phyloP scores from a whole-genome alignment of 345 rosid species.

The Rhizophora apiculata region DNA sequence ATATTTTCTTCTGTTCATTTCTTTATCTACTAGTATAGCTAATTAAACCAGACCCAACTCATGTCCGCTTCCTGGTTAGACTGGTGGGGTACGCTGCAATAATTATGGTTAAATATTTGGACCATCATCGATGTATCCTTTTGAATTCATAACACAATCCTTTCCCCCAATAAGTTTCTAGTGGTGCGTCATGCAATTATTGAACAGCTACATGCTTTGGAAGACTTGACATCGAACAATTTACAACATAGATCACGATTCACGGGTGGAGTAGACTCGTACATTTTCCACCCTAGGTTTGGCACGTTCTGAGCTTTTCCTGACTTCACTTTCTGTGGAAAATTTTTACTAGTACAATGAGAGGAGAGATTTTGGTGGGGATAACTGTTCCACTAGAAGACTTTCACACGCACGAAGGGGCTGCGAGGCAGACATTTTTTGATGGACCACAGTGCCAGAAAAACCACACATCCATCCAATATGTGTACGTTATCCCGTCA shows the following conservation, averaged over 20 bases:
- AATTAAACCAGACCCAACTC: too few relatives aligned
- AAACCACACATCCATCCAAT: slow-evolving; percentile 27
- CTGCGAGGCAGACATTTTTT: slow-evolving; percentile 5
- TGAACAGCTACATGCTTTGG: too few relatives aligned
- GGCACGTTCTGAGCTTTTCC: not conserved
- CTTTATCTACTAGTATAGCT: too few relatives aligned
- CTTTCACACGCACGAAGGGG: slow-evolving; percentile 14
- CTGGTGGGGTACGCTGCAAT: too few relatives aligned
- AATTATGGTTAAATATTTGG: too few relatives aligned
- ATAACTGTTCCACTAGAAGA: slow-evolving; percentile 20
- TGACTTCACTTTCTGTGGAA: not conserved
- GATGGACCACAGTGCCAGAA: slow-evolving; percentile 38
- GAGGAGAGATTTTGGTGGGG: not conserved
- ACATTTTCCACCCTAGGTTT: too few relatives aligned
- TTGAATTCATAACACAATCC: too few relatives aligned
- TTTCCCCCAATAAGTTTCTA: too few relatives aligned
- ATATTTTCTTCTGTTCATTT: too few relatives aligned
- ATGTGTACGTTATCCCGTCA: slow-evolving; percentile 21
- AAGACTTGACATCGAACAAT: not conserved
- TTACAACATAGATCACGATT: not conserved
- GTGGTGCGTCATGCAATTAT: too few relatives aligned
- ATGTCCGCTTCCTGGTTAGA: too few relatives aligned
- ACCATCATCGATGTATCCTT: too few relatives aligned
- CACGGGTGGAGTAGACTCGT: not conserved
- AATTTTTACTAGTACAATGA: not conserved